Evolutionary conservation across 345 rosid genomes (phyloP), one percentile per base, ranked within the genome.

Genomic region (Salix exigua): DNA sequence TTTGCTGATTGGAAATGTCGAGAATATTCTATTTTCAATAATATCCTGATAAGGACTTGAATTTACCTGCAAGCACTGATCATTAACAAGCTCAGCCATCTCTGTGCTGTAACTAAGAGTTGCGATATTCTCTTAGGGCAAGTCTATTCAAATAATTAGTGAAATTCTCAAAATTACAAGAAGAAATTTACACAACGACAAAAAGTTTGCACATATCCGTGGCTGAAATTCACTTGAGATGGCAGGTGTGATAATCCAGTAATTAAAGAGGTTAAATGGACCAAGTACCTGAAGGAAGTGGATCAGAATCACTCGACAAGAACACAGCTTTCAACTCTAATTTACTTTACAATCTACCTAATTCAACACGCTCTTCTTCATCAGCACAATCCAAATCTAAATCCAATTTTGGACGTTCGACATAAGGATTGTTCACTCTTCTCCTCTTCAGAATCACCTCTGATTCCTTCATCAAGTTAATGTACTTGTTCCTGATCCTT

Each of bases 391-490:
- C 88, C 82, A 77, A 78, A 82, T 85, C 89, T 66, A 85, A 79
- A 85, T 87, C 89, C 69, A 78, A 80, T 80, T 63, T 83, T 46
- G 66, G 70, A 73, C 70, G 23, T 1, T 80, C 77, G 40, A 40
- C 73, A 70, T 37, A 16, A 68, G 38, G 50, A 21, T 72, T 80
- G 60, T 70, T 78, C 53, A n/a, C 67, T 76, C 89, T 85, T 66
- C 82, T 83, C 75, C 73, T 87, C 82, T 82, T 91, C 74, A 90
- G 74, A 77, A 84, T 84, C 73, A 66, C 35, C 66, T 81, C 82
- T 0, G 97, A 92, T 46, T 82, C 80, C 85, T 89, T 87, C 86
- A 94, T 73, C 91, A 90, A 77, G 30, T 86, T 81, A 21, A 94
- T 84, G 42, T 92, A 94, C 73, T 85, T 86, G 77, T 88, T 83